These are phyloP conservation scores for Royoungia palumana DNA, from an alignment of 768 basidiomycete genomes.

Conservation along the genomic window DNA sequence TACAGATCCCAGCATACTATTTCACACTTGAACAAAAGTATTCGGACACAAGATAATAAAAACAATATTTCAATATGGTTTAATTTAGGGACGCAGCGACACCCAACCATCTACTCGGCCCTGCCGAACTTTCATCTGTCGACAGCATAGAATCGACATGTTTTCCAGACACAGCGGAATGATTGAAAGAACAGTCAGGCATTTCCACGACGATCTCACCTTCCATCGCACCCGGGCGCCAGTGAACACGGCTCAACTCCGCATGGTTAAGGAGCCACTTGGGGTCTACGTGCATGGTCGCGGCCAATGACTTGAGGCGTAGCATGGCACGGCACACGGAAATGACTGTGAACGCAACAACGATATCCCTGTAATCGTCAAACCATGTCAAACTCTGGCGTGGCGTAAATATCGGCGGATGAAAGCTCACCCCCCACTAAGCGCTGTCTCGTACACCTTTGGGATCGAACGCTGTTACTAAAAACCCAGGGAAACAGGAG, in stretches of 20 bases:
- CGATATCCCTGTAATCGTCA: not conserved
- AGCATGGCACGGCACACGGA: constrained; percentile 39
- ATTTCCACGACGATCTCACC: constrained; percentile 34
- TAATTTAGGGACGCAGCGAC: not conserved
- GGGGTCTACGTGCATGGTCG: constrained; percentile 38
- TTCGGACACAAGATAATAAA: too few species aligned
- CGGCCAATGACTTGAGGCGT: constrained; percentile 42
- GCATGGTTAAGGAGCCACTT: constrained; percentile 44
- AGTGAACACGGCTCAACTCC: constrained; percentile 43
- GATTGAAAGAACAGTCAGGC: not conserved
- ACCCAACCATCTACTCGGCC: not conserved
- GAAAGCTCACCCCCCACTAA: constrained; percentile 8
- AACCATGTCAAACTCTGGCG: too few species aligned
- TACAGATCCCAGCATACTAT: not conserved
- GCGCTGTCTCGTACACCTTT: constrained; percentile 11
- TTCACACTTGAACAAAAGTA: too few species aligned
- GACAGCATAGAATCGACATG: not conserved
- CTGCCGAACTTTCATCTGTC: too few species aligned
- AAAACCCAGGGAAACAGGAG: not conserved
- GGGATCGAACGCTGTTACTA: not conserved
- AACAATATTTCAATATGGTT: not conserved
- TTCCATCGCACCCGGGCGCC: constrained; percentile 34
- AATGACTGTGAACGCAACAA: constrained; percentile 15
- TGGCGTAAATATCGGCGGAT: not conserved
- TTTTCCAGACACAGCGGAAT: not conserved